Conservation (phyloP, 441 rosid species). For the Erysimum cheiri region DNA sequence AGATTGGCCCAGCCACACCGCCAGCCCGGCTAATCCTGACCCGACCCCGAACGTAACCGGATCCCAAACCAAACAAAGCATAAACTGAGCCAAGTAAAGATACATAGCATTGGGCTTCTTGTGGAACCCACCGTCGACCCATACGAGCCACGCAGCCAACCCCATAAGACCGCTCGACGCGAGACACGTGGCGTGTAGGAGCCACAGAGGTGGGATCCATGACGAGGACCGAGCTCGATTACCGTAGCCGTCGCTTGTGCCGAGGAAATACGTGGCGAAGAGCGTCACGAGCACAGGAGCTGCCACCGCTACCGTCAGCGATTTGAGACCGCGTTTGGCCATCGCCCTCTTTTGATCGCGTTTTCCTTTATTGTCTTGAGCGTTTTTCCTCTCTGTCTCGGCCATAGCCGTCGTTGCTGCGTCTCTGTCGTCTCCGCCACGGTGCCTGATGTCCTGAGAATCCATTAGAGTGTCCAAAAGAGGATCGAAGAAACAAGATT, state of each 20-base stretch:
- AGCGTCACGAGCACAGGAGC: constrained; percentile 67
- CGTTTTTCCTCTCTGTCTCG: constrained; percentile 35
- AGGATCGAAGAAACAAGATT: constrained; percentile 5
- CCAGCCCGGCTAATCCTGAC: constrained; percentile 54
- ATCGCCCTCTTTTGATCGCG: constrained; percentile 54
- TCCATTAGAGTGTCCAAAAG: constrained; percentile 50
- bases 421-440: constrained; percentile 48
- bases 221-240: constrained; percentile 41
- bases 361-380: constrained; percentile 40
- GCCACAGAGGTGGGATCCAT: constrained; percentile 73
- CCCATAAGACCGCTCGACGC: constrained; percentile 66
- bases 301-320: constrained; percentile 64
- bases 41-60: constrained; percentile 56
- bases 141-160: constrained; percentile 87
- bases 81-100: constrained; percentile 61
- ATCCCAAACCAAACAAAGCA: constrained; percentile 60
- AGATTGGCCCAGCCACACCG: constrained; percentile 48
- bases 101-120: constrained; percentile 55
- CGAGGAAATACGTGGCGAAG: constrained; percentile 54
- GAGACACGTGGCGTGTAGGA: constrained; percentile 56
- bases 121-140: constrained; percentile 91
- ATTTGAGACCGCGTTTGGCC: constrained; percentile 79
- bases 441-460: constrained; percentile 59
- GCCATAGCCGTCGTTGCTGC: constrained; percentile 36
- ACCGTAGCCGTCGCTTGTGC: constrained; percentile 44